Percentiles rank a stretch among this genome's conserved stretches.
These are phyloP conservation scores for Acephala macrosclerotiorum DNA, from an alignment of 2,329 filamentous ascomycete genomes.

Conservation along the genomic window DNA sequence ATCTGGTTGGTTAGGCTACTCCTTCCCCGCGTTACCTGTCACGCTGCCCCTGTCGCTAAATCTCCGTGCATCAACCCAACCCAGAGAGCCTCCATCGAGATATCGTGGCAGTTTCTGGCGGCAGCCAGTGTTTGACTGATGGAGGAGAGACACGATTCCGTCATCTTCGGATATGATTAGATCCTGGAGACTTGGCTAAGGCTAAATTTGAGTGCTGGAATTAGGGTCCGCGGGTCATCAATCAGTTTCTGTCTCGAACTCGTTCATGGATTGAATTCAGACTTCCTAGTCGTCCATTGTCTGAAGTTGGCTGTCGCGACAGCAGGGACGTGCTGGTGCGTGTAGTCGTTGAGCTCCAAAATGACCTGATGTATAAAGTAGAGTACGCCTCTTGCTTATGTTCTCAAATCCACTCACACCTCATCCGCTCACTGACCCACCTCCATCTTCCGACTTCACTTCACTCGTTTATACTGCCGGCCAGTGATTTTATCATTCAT, in stretches of 20 bases:
- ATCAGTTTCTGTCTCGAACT: constrained; percentile 25
- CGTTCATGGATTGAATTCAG: constrained; percentile 8
- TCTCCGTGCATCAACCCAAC: constrained; percentile 19
- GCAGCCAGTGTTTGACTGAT: constrained; percentile 16
- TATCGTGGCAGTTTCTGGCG: constrained; percentile 20
- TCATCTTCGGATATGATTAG: constrained; percentile 10
- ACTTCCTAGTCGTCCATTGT: constrained; percentile 5
- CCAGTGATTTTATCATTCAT: constrained; percentile 37
- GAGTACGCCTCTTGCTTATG: constrained; percentile 14
- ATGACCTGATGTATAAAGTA: constrained; percentile 33
- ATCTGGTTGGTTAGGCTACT: constrained; percentile 22
- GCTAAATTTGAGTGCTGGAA: not conserved
- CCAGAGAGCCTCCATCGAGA: constrained; percentile 14
- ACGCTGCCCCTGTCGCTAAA: constrained; percentile 1
- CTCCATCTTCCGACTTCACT: constrained; percentile 24
- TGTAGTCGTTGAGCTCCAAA: not conserved
- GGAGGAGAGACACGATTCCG: not conserved
- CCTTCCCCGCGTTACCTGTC: constrained; percentile 18
- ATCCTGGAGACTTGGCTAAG: not conserved
- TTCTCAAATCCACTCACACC: constrained; percentile 31
- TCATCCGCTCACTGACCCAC: constrained; percentile 25
- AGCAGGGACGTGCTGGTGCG: not conserved
- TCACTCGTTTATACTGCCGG: constrained; percentile 40
- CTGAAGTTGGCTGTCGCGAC: constrained; percentile 1
- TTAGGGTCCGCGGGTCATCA: constrained; percentile 18